Evolutionary conservation across 2,329 filamentous ascomycete genomes (phyloP).

Genomic region (Xylariaceae sp.): DNA sequence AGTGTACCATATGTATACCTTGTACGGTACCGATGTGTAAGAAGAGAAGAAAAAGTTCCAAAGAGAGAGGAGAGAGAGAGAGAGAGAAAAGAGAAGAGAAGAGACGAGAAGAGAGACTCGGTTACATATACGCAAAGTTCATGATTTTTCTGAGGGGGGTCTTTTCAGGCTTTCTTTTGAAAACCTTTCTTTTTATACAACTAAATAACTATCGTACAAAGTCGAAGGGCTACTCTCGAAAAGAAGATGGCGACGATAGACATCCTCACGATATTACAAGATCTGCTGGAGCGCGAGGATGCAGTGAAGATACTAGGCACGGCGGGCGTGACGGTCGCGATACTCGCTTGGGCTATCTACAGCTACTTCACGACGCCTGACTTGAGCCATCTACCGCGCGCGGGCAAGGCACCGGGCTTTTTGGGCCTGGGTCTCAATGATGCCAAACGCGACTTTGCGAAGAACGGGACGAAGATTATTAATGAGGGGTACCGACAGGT

Average conservation of each 20-base stretch:
- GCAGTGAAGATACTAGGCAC: slow-evolving; percentile 12
- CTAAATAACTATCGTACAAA: not conserved
- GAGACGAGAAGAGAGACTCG: too few relatives aligned
- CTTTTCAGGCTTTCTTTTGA: too few relatives aligned
- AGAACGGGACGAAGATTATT: slow-evolving; percentile 19
- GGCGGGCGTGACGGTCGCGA: slow-evolving; percentile 9
- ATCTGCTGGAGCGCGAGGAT: slow-evolving; percentile 16
- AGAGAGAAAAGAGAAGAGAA: too few relatives aligned
- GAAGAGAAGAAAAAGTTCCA: too few relatives aligned
- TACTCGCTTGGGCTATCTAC: slow-evolving; percentile 13
- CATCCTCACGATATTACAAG: slow-evolving; percentile 8
- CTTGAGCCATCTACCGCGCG: slow-evolving; percentile 16
- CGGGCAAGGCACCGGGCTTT: slow-evolving; percentile 15
- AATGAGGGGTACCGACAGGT: slow-evolving; percentile 18
- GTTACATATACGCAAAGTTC: too few relatives aligned
- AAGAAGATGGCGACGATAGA: slow-evolving; percentile 11
- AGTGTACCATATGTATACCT: too few relatives aligned
- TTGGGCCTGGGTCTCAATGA: slow-evolving; percentile 16
- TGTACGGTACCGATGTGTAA: too few relatives aligned
- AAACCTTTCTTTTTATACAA: too few relatives aligned
- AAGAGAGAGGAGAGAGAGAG: too few relatives aligned
- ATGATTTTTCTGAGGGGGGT: too few relatives aligned
- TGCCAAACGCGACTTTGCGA: slow-evolving; percentile 19
- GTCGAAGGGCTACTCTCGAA: slow-evolving; percentile 1
- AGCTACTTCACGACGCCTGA: slow-evolving; percentile 15